Evolutionary conservation across 805 yeast species (phyloP).

Genomic region (Pichia heedii): DNA sequence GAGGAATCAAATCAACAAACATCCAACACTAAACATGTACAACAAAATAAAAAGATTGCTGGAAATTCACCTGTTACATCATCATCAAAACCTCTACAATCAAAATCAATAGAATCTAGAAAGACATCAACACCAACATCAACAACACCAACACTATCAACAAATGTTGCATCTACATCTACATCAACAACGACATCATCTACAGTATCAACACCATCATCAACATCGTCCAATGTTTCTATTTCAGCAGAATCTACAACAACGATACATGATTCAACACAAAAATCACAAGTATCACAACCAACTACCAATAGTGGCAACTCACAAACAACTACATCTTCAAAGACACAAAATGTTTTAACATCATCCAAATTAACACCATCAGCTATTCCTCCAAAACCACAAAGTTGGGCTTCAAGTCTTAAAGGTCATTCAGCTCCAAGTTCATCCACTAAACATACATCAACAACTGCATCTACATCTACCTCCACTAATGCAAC

Average conservation of each 20-base stretch:
- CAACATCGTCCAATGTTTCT: neutral
- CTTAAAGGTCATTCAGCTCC: neutral
- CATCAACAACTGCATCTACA: neutral
- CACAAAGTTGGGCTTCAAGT: too few relatives aligned
- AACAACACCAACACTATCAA: neutral
- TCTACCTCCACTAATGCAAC: neutral
- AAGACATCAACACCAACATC: neutral
- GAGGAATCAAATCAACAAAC: neutral
- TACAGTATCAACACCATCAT: neutral
- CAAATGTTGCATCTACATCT: neutral
- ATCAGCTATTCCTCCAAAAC: too few relatives aligned
- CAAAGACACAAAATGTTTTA: neutral
- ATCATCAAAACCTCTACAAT: neutral
- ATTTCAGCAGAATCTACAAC: neutral
- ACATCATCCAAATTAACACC: too few relatives aligned
- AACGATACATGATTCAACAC: neutral
- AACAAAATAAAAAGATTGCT: neutral
- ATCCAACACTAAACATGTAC: neutral
- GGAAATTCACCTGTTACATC: neutral
- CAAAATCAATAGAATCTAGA: neutral
- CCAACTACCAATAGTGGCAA: neutral
- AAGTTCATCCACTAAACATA: neutral
- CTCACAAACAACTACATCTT: neutral
- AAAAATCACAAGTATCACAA: neutral
- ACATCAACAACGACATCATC: neutral